Percentiles rank a stretch among this genome's conserved stretches.
Evolutionary conservation across 1,284 basidiomycete genomes (phyloP).

Genomic region (Afroboletus lepidellus): DNA sequence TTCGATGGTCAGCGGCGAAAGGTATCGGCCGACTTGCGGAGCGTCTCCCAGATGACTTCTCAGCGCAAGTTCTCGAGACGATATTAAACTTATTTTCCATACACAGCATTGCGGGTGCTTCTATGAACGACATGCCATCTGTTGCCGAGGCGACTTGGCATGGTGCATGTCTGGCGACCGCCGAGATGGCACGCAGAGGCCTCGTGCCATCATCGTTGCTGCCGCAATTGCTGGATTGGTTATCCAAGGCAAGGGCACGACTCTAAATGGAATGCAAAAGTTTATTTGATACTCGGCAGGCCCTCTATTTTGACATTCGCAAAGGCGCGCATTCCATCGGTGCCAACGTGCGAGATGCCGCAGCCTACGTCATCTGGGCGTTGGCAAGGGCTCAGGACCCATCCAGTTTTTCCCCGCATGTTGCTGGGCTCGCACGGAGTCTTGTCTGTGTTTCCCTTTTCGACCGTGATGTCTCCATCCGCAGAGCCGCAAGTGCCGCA

Average conservation of each 20-base stretch:
- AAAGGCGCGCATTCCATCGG: slow-evolving; percentile 93
- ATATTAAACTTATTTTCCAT: slow-evolving; percentile 71
- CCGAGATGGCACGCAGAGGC: slow-evolving; percentile 86
- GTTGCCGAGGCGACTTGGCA: slow-evolving; percentile 90
- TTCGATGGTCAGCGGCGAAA: slow-evolving; percentile 95
- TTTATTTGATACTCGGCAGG: slow-evolving; percentile 47
- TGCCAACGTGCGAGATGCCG: slow-evolving; percentile 91
- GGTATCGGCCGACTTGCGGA: slow-evolving; percentile 86
- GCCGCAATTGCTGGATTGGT: slow-evolving; percentile 68
- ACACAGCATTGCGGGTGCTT: slow-evolving; percentile 57
- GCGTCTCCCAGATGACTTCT: slow-evolving; percentile 74
- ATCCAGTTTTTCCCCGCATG: slow-evolving; percentile 60
- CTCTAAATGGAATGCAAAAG: slow-evolving; percentile 10
- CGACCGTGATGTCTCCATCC: slow-evolving; percentile 93
- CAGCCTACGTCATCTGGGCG: slow-evolving; percentile 95
- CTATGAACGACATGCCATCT: slow-evolving; percentile 70
- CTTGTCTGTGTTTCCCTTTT: slow-evolving; percentile 81
- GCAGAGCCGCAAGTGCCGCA: slow-evolving; percentile 96
- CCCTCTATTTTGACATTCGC: slow-evolving; percentile 88
- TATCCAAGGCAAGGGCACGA: slow-evolving; percentile 61
- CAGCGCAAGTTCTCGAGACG: slow-evolving; percentile 79
- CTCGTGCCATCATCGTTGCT: slow-evolving; percentile 63
- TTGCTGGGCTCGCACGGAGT: slow-evolving; percentile 63
- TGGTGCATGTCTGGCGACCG: slow-evolving; percentile 89
- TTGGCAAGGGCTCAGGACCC: slow-evolving; percentile 77